phyloP scores from a whole-genome alignment of 2,329 filamentous ascomycete genomes.

The Calonectria honghensis region DNA sequence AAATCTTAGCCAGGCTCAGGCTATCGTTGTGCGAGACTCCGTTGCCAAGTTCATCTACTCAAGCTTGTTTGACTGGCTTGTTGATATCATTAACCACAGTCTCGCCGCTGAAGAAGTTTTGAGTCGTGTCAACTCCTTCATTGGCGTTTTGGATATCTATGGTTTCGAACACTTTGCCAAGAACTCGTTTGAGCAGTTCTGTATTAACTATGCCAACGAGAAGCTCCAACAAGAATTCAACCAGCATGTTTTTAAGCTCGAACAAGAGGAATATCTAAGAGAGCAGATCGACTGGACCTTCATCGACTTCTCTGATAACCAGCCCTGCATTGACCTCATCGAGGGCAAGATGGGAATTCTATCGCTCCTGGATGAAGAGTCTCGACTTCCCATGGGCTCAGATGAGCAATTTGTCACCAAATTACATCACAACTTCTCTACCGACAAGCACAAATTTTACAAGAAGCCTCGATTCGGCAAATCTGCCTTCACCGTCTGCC shows the following conservation, averaged over 20 bases:
- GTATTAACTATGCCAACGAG: constrained; percentile 99
- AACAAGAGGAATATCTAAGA: constrained; percentile 97
- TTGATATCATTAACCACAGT: constrained; percentile 95
- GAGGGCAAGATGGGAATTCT: constrained; percentile 97
- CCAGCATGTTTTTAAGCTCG: constrained; percentile 98
- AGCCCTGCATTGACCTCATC: constrained; percentile 98
- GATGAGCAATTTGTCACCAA: constrained; percentile 98
- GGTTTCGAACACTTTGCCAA: constrained; percentile 99
- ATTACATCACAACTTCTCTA: constrained; percentile 93
- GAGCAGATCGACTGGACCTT: constrained; percentile 99
- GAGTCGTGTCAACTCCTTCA: constrained; percentile 89
- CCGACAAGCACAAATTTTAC: constrained; percentile 96
- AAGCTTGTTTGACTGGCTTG: constrained; percentile 98
- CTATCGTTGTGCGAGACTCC: constrained; percentile 94
- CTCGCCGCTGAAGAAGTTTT: constrained; percentile 93
- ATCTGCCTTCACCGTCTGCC: constrained; percentile 97
- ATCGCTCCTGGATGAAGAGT: constrained; percentile 96
- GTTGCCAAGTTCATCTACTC: constrained; percentile 99
- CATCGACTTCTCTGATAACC: constrained; percentile 99
- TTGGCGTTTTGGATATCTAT: constrained; percentile 99
- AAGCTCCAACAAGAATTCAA: constrained; percentile 99
- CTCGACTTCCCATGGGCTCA: constrained; percentile 95
- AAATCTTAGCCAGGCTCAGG: constrained; percentile 94
- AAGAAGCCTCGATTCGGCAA: constrained; percentile 99
- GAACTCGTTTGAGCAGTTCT: constrained; percentile 99